Evolutionary conservation across 768 basidiomycete species (phyloP), one percentile per base, ranked within the genome.

Genomic region (Kwoniella bestiolae): DNA sequence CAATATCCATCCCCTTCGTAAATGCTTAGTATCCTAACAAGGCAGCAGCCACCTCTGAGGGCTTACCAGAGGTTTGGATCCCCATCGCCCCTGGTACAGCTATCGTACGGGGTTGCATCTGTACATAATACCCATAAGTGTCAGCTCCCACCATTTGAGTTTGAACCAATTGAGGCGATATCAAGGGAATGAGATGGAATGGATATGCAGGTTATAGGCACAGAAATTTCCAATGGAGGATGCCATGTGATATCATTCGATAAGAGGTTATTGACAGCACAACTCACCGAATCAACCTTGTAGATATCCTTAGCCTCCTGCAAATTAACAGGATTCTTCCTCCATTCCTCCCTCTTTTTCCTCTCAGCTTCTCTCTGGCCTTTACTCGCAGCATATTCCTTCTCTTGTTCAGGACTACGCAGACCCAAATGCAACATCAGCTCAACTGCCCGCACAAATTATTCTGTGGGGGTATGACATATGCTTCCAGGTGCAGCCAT

Each of bases 221-320:
- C n/a, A n/a, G n/a, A n/a, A n/a, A n/a, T n/a, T n/a, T n/a, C n/a
- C n/a, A n/a, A n/a, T n/a, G n/a, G n/a, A n/a, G n/a, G n/a, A n/a
- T n/a, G n/a, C n/a, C n/a, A n/a, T n/a, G n/a, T n/a, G n/a, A n/a
- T n/a, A n/a, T n/a, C n/a, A n/a, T n/a, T n/a, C n/a, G n/a, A n/a
- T n/a, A n/a, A n/a, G n/a, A n/a, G n/a, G n/a, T n/a, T n/a, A n/a
- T n/a, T n/a, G n/a, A n/a, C n/a, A n/a, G n/a, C n/a, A n/a, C n/a
- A 6, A 67, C 66, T 41, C 44, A 67, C 66, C 26, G 66, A 57
- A 46, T 67, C 66, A 9, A 67, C 34, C n/a, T 47, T 45, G 53
- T 67, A 67, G 3, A 46, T 55, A 55, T 67, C 66, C 34, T 67
- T 67, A 9, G 60, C 60, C 26, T 62, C 66, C 46, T 67, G 66